phyloP scores from a whole-genome alignment of 2,329 filamentous ascomycete genomes.

The Gaeumannomyces tritici region DNA sequence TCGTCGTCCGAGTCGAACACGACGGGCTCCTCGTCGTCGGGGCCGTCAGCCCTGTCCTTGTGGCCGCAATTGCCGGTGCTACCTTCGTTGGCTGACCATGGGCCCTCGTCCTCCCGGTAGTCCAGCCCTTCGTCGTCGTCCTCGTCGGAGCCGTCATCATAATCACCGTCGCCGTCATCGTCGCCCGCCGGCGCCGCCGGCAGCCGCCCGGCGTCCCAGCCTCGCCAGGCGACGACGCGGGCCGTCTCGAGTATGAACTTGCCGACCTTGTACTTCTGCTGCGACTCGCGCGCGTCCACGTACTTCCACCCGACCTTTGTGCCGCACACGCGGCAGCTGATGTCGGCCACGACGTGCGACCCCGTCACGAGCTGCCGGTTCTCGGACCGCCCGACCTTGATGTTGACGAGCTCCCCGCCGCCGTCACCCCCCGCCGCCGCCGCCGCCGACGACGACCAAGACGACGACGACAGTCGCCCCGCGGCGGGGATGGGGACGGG shows the following conservation, averaged over 20 bases:
- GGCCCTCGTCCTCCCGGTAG: slow-evolving; percentile 4
- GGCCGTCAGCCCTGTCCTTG: slow-evolving; percentile 4
- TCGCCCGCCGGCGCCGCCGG: slow-evolving; percentile 26
- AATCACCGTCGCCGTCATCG: slow-evolving; percentile 7
- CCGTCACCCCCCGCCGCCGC: slow-evolving; percentile 12
- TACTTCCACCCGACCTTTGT: slow-evolving; percentile 60
- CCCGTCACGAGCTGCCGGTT: slow-evolving; percentile 52
- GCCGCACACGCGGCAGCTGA: slow-evolving; percentile 45
- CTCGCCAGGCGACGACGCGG: slow-evolving; percentile 39
- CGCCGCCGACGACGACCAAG: slow-evolving; percentile 4
- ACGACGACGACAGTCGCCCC: slow-evolving; percentile 6
- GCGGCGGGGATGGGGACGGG: no score
- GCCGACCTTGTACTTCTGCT: slow-evolving; percentile 58
- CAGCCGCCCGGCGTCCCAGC: slow-evolving; percentile 26
- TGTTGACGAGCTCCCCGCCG: slow-evolving; percentile 39
- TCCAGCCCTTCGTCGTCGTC: slow-evolving; percentile 5
- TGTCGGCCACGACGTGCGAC: slow-evolving; percentile 54
- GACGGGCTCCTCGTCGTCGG: slow-evolving; percentile 16
- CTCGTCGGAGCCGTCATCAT: background rate
- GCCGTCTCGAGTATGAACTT: slow-evolving; percentile 59
- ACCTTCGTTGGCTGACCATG: background rate
- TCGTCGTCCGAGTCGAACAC: slow-evolving; percentile 56
- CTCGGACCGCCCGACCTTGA: slow-evolving; percentile 43
- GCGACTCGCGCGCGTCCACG: slow-evolving; percentile 47
- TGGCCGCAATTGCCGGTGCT: slow-evolving; percentile 5